A percentile compares a stretch with the other conserved stretches of the same genome.
phyloP scores from a whole-genome alignment of 116 monocot genomes.

The Posidonia oceanica region DNA sequence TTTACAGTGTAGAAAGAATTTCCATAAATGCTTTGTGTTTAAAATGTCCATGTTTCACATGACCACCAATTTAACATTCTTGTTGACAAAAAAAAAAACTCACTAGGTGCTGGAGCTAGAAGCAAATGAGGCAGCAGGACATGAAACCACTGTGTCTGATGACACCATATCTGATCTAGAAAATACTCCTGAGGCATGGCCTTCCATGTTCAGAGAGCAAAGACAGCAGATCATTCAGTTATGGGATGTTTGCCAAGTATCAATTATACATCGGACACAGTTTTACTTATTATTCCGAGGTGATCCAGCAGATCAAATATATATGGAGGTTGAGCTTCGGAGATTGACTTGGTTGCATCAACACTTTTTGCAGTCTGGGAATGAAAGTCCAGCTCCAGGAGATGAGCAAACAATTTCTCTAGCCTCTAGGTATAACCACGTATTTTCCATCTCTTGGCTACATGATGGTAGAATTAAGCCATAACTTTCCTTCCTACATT shows the following conservation, averaged over 20 bases:
- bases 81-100: not conserved
- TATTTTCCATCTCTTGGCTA: not conserved
- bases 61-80: not conserved
- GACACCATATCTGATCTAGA: constrained; percentile 28
- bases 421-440: constrained; percentile 53
- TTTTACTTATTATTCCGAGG: constrained; percentile 87
- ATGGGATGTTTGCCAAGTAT: constrained; percentile 87
- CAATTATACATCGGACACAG: constrained; percentile 85
- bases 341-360: constrained; percentile 78
- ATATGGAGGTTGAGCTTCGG: constrained; percentile 89
- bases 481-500: too few species aligned
- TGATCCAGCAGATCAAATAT: constrained; percentile 93
- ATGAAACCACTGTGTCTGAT: constrained; percentile 19
- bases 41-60: not conserved
- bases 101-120: constrained; percentile 82
- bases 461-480: too few species aligned
- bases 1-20: not conserved
- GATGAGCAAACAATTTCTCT: constrained; percentile 57
- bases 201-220: constrained; percentile 50
- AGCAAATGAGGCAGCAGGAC: constrained; percentile 47
- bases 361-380: constrained; percentile 47
- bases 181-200: constrained; percentile 49
- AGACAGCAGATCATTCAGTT: constrained; percentile 65
- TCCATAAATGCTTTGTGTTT: not conserved
- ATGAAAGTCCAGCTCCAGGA: constrained; percentile 46